A percentile compares a stretch with the other conserved stretches of the same genome.
These are phyloP conservation scores for Yamadazyma scolyti DNA, from an alignment of 805 yeast species.

Conservation along the genomic window DNA sequence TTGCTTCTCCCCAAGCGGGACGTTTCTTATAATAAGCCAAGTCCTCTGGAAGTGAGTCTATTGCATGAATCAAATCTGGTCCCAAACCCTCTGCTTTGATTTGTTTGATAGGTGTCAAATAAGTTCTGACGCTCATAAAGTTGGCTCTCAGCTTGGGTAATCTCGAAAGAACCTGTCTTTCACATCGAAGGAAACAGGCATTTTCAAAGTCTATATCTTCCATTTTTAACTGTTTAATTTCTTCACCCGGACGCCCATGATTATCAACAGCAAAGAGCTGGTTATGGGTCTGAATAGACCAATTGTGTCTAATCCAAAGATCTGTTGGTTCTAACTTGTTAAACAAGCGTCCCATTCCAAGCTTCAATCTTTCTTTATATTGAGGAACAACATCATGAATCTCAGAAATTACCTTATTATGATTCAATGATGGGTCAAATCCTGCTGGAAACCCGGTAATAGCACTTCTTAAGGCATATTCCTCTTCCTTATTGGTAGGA, in stretches of 20 bases:
- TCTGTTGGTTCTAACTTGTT: constrained; percentile 49
- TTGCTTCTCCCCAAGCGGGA: constrained; percentile 37
- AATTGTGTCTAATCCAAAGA: constrained; percentile 61
- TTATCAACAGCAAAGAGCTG: constrained; percentile 24
- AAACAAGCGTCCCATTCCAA: constrained; percentile 68
- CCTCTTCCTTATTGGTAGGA: constrained; percentile 41
- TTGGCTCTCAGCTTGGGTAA: constrained; percentile 32
- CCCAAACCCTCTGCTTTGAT: constrained; percentile 32
- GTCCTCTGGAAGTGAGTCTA: constrained; percentile 36
- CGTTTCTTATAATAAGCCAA: constrained; percentile 34
- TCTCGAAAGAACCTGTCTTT: constrained; percentile 34
- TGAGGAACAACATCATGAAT: constrained; percentile 75
- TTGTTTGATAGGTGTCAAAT: constrained; percentile 25
- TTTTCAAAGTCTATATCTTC: constrained; percentile 34
- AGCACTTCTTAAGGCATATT: constrained; percentile 56
- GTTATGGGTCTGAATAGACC: constrained; percentile 65
- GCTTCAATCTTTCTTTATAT: constrained; percentile 50
- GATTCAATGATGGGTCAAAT: constrained; percentile 56
- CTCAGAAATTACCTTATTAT: constrained; percentile 50
- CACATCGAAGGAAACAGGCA: constrained; percentile 31
- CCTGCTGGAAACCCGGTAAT: constrained; percentile 69
- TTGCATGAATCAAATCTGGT: constrained; percentile 26
- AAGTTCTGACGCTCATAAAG: constrained; percentile 36
- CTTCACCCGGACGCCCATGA: constrained; percentile 31
- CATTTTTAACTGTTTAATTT: constrained; percentile 14